Conservation (phyloP, 2,329 filamentous ascomycete species). For the Curvularia lunata region DNA sequence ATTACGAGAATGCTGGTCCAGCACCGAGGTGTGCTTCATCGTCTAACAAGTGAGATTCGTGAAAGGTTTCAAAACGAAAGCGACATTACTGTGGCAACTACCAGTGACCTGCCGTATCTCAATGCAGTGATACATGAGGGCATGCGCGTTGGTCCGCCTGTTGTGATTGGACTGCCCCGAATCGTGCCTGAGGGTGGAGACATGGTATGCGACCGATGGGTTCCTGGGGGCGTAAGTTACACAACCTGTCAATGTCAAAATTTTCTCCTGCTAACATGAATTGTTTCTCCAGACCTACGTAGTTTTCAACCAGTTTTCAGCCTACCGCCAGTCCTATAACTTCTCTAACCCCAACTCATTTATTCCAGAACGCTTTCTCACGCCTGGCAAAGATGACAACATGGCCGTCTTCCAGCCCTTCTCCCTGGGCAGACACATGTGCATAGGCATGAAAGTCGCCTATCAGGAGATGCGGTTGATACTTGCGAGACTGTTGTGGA, state of each 20-base stretch:
- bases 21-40: conserved; percentile 33
- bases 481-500: conserved; percentile 49
- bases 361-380: conserved; percentile 46
- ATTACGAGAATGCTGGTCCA: conserved; percentile 44
- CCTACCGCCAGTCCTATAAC: conserved; percentile 36
- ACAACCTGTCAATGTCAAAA: too few species aligned
- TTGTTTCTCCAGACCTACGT: conserved; percentile 34
- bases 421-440: conserved; percentile 33
- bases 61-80: conserved; percentile 27
- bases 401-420: conserved; percentile 37
- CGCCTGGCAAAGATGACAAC: conserved; percentile 26
- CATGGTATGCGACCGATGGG: conserved; percentile 29
- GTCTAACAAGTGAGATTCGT: conserved; percentile 35
- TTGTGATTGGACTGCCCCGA: conserved; percentile 26
- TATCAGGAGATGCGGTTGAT: conserved; percentile 47
- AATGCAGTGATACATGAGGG: conserved; percentile 49
- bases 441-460: conserved; percentile 38
- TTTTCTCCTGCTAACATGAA: neutral
- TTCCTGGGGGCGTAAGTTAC: conserved; percentile 31
- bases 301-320: conserved; percentile 37
- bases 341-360: conserved; percentile 40
- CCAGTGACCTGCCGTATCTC: conserved; percentile 33
- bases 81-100: conserved; percentile 32
- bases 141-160: conserved; percentile 40
- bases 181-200: conserved; percentile 32